Evolutionary conservation across 257 asterid genomes (phyloP).

Genomic region (Scutellaria minor): DNA sequence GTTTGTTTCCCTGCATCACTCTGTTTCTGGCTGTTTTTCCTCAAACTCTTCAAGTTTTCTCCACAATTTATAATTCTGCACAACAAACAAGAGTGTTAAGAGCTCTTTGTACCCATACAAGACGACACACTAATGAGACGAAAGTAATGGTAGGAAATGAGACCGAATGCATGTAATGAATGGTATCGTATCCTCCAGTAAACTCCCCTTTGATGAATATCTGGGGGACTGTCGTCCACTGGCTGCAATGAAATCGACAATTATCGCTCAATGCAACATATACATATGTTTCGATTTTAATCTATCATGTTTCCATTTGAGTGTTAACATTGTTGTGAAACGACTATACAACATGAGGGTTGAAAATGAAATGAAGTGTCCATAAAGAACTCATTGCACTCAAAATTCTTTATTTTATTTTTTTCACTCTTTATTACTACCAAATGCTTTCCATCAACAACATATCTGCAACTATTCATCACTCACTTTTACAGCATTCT

Average conservation of each 20-base stretch:
- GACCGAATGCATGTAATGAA: constrained; percentile 95
- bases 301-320: not conserved
- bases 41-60: constrained; percentile 57
- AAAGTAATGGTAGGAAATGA: not conserved
- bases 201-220: constrained; percentile 93
- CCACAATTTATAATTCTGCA: constrained; percentile 80
- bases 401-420: too few relatives aligned
- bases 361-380: not conserved
- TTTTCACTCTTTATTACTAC: too few relatives aligned
- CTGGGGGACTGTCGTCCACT: constrained; percentile 98
- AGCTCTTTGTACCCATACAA: constrained; percentile 21
- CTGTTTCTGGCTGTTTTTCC: constrained; percentile 44
- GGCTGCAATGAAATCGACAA: constrained; percentile 51
- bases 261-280: not conserved
- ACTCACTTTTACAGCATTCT: constrained; percentile 90
- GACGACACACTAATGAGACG: not conserved
- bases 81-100: constrained; percentile 22
- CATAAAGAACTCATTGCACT: not conserved
- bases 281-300: not conserved
- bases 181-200: constrained; percentile 94
- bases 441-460: too few relatives aligned
- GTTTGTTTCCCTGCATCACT: not conserved
- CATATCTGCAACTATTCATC: too few relatives aligned
- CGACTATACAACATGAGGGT: too few relatives aligned
- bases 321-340: not conserved